Evolutionary conservation across 345 rosid genomes (phyloP).

Genomic region (Ceriops zippeliana): DNA sequence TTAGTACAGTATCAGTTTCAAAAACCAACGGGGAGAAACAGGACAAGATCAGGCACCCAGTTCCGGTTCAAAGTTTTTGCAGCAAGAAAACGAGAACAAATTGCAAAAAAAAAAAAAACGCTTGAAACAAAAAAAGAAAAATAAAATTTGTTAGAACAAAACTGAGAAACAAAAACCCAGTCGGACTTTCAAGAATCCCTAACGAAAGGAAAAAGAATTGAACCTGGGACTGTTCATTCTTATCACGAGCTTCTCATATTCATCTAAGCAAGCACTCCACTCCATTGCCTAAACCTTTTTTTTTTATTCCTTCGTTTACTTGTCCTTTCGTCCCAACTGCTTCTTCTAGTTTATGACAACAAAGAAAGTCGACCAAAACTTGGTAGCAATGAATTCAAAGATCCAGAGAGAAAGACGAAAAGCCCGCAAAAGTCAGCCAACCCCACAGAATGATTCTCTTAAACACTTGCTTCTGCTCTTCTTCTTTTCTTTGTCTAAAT

Average conservation of each 20-base stretch:
- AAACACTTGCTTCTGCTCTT: slow-evolving; percentile 3
- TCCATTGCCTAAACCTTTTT: slow-evolving; percentile 34
- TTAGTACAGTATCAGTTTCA: too few relatives aligned
- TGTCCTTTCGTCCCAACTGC: neutral
- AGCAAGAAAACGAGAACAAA: neutral
- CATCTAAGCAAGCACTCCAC: slow-evolving; percentile 71
- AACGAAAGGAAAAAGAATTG: neutral
- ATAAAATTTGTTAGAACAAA: neutral
- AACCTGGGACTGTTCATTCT: slow-evolving; percentile 95
- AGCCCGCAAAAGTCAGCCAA: slow-evolving; percentile 9
- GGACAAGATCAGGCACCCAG: too few relatives aligned
- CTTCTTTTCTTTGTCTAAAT: slow-evolving; percentile 28
- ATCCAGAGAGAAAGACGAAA: neutral
- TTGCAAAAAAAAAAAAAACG: neutral
- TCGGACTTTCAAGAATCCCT: neutral
- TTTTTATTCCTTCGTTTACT: neutral
- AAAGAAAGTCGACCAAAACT: neutral
- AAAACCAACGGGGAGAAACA: too few relatives aligned
- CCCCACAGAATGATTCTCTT: slow-evolving; percentile 16
- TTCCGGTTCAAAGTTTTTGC: neutral
- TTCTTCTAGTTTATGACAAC: neutral
- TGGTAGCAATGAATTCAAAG: neutral
- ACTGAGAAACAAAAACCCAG: neutral
- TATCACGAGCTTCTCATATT: slow-evolving; percentile 85
- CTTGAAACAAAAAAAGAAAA: too few relatives aligned